phyloP scores from a whole-genome alignment of 148 eudicot species.

The Cornus kousa region DNA sequence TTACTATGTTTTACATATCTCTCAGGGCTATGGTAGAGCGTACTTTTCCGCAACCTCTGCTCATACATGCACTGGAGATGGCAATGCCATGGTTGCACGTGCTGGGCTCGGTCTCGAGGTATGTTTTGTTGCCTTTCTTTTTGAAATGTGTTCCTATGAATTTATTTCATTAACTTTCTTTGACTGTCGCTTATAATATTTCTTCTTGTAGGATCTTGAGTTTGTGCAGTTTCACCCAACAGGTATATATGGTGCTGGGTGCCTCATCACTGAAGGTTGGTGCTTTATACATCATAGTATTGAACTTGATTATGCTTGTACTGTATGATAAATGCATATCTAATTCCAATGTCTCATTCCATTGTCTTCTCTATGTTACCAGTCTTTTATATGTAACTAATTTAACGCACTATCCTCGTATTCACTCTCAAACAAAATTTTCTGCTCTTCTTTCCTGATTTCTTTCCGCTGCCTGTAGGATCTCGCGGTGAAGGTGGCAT shows the following conservation, averaged over 20 bases:
- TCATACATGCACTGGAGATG: conserved; percentile 99
- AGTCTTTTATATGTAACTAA: background rate
- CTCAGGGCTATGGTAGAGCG: conserved; percentile 84
- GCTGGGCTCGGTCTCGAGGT: conserved; percentile 95
- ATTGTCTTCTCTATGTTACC: background rate
- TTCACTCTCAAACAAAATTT: background rate
- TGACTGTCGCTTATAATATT: background rate
- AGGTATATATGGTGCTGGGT: conserved; percentile 98
- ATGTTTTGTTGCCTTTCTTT: background rate
- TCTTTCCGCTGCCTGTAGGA: conserved; percentile 42
- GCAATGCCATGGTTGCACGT: conserved; percentile 98
- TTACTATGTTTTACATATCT: background rate
- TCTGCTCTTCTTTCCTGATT: background rate
- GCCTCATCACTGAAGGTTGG: conserved; percentile 94
- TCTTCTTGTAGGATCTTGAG: conserved; percentile 76
- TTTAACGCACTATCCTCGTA: background rate
- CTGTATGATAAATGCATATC: background rate
- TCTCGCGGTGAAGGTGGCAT: conserved; percentile 99
- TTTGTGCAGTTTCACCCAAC: conserved; percentile 99
- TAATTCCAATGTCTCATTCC: background rate
- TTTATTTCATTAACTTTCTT: background rate
- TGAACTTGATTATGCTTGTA: background rate
- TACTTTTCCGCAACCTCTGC: conserved; percentile 99
- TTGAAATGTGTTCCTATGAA: background rate
- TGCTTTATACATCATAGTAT: conserved; percentile 6